Evolutionary conservation across 1,284 basidiomycete species (phyloP), one percentile per base, ranked within the genome.

Genomic region (Phaffia rhodozyma): DNA sequence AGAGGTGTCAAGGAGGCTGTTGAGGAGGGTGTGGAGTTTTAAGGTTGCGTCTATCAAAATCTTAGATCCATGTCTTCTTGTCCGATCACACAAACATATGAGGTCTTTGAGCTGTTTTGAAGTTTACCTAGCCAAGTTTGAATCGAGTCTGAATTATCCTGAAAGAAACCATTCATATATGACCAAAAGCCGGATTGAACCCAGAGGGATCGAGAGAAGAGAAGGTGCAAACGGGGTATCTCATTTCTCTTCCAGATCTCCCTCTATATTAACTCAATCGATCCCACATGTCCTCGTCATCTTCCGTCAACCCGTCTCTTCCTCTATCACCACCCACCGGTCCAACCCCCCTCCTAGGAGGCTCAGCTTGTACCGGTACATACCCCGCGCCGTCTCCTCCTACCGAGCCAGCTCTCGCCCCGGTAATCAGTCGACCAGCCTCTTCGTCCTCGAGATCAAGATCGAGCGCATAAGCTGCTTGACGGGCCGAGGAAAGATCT

Each of bases 361-460:
- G 55, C 58, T 9, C 53, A 38, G 11, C 29, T 43, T 53, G 49
- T 11, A 21, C 27, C 25, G 48, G 50, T 43, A 1, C 63, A 55
- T 32, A 57, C 54, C 11, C 66, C 59, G 60, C 58, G 27, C 60
- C 63, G 34, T 58, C 43, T 47, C 60, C 52, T 47, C 56, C 27
- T 48, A 18, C 55, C 62, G 57, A 20, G 56, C 59, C 21, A 60
- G 32, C 58, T 70, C 70, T 25, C 66, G 61, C 27, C 50, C 60
- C 20, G 68, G 2, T 6, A 11, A 25, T 3, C 11, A 30, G 27
- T 32, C 51, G 20, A 53, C 49, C 68, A 0, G 71, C 74, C 65
- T 75, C 73, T 51, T 78, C 85, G 82, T 69, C 89, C 81, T 71
- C 86, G 78, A 73, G 83, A 76, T 75, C 87, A 77, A 70, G 84